These are phyloP conservation scores for Mollisia scopiformis DNA, from an alignment of 2,329 filamentous ascomycete species.

Conservation along the genomic window DNA sequence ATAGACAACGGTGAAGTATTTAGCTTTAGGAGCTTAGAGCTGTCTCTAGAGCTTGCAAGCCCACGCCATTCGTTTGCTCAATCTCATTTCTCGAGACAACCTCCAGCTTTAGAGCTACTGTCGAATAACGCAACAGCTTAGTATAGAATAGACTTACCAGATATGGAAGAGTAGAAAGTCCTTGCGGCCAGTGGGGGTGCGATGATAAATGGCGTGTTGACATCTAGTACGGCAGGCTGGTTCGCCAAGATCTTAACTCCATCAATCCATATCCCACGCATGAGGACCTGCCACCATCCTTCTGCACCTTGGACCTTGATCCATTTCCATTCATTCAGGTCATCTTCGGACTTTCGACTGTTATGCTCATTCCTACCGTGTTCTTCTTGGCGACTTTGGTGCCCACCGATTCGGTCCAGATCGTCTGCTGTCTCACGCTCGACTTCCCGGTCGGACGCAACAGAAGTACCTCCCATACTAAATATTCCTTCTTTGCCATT, in stretches of 20 bases:
- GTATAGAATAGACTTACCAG: background rate
- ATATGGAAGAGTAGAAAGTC: conserved; percentile 24
- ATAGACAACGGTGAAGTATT: no score
- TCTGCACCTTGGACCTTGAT: conserved; percentile 27
- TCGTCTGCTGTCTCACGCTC: conserved; percentile 15
- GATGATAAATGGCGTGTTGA: conserved; percentile 29
- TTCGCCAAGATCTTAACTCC: conserved; percentile 21
- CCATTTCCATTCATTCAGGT: conserved; percentile 25
- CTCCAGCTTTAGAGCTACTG: no score
- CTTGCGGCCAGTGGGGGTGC: conserved; percentile 25
- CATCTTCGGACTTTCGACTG: background rate
- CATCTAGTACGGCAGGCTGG: conserved; percentile 27
- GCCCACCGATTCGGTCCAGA: background rate
- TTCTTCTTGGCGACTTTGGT: background rate
- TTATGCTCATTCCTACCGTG: conserved; percentile 12
- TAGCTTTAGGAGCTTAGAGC: no score
- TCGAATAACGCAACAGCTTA: no score
- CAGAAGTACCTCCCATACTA: conserved; percentile 25
- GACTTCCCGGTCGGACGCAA: conserved; percentile 7
- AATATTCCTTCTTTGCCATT: conserved; percentile 27
- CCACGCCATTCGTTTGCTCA: no score
- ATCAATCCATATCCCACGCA: conserved; percentile 27
- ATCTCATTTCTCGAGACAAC: no score
- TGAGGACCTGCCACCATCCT: conserved; percentile 29
- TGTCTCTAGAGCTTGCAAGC: no score